A percentile compares a stretch with the other conserved stretches of the same genome.
These are phyloP conservation scores for Mycena polygramma DNA, from an alignment of 768 basidiomycete species.

Conservation along the genomic window DNA sequence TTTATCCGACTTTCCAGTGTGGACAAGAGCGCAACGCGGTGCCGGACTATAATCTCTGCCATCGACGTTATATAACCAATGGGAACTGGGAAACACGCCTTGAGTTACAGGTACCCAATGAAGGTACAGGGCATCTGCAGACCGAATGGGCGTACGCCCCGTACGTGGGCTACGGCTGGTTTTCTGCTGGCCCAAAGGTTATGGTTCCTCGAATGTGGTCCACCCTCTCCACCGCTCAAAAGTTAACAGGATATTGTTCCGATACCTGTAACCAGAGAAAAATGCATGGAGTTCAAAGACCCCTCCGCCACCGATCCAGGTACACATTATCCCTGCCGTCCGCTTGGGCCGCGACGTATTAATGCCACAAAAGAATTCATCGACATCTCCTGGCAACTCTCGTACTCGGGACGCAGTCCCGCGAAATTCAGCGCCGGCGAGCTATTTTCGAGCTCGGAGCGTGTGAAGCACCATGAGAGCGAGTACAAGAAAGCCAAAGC, in stretches of 20 bases:
- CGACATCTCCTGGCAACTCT: constrained; percentile 51
- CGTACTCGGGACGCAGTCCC: constrained; percentile 45
- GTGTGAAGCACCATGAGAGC: constrained; percentile 40
- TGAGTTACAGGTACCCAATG: constrained; percentile 37
- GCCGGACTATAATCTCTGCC: constrained; percentile 39
- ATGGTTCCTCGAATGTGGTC: background rate
- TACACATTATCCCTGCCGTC: background rate
- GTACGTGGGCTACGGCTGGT: constrained; percentile 39
- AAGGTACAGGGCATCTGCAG: constrained; percentile 11
- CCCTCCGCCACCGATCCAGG: constrained; percentile 24
- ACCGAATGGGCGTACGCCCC: constrained; percentile 49
- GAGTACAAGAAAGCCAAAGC: constrained; percentile 32
- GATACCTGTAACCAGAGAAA: constrained; percentile 49
- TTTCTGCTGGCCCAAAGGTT: constrained; percentile 49
- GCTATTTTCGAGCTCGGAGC: background rate
- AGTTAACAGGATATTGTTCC: constrained; percentile 46
- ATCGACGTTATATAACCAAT: constrained; percentile 39
- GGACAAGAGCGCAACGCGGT: constrained; percentile 31
- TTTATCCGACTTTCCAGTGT: constrained; percentile 40
- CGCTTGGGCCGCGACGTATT: background rate
- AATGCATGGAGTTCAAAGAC: constrained; percentile 33
- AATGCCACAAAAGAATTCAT: constrained; percentile 37
- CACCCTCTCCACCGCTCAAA: background rate
- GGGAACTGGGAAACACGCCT: constrained; percentile 51
- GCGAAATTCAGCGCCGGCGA: constrained; percentile 41